Evolutionary conservation across 805 yeast genomes (phyloP).

Genomic region (Geotrichum ghanense): DNA sequence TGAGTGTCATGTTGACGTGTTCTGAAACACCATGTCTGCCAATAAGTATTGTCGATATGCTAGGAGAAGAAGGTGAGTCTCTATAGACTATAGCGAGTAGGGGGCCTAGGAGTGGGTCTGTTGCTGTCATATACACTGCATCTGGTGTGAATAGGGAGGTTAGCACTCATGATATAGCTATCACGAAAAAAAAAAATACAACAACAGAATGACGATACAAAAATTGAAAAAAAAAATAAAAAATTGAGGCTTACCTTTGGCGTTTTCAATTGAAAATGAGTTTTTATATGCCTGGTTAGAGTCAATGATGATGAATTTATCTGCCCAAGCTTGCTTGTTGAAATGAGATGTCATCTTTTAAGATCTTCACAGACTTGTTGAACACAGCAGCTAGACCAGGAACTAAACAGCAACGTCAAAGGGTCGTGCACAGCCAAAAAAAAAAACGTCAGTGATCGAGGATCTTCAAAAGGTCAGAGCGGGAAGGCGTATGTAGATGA

Average conservation of each 20-base stretch:
- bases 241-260: not conserved
- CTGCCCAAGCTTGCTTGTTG: constrained; percentile 1
- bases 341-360: no score
- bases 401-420: no score
- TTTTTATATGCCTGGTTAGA: not conserved
- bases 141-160: constrained; percentile 7
- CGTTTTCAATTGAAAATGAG: not conserved
- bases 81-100: constrained; percentile 26
- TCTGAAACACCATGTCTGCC: constrained; percentile 50
- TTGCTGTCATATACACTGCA: constrained; percentile 28
- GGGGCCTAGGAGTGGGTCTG: constrained; percentile 25
- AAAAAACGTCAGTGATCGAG: no score
- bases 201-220: no score
- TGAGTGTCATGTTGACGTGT: constrained; percentile 46
- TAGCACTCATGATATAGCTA: not conserved
- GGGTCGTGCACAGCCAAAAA: no score
- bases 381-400: no score
- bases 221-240: no score
- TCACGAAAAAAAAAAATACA: no score
- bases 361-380: no score
- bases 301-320: not conserved
- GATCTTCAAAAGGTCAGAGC: no score
- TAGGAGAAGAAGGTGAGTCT: constrained; percentile 9
- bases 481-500: no score
- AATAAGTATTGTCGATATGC: constrained; percentile 22